A percentile compares a stretch with the other conserved stretches of the same genome.
Conservation (phyloP, 208 protist species). For the Trypanosoma brucei region DNA sequence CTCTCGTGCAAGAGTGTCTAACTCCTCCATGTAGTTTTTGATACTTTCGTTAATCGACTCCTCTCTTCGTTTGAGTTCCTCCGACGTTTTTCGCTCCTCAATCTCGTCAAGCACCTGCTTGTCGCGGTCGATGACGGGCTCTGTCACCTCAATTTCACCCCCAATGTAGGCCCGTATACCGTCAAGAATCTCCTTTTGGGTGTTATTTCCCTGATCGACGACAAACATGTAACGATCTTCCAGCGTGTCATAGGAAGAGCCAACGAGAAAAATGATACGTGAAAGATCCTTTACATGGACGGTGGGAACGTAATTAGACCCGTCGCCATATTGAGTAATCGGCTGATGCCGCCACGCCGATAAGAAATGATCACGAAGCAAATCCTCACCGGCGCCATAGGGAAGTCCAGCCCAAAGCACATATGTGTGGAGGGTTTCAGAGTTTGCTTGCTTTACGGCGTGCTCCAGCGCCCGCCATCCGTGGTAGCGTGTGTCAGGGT, state of each 20-base stretch:
- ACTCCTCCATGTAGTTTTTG: background rate
- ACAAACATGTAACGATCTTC: constrained; percentile 89
- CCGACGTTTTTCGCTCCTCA: background rate
- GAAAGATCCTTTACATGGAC: constrained; percentile 92
- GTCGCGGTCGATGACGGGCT: constrained; percentile 8
- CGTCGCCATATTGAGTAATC: constrained; percentile 72
- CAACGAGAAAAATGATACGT: constrained; percentile 60
- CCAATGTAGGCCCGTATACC: constrained; percentile 58
- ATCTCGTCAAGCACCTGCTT: constrained; percentile 1
- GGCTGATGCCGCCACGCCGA: constrained; percentile 68
- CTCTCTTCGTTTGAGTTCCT: background rate
- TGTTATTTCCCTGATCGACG: constrained; percentile 85
- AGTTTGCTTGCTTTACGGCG: constrained; percentile 79
- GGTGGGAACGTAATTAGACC: constrained; percentile 85
- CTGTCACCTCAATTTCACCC: constrained; percentile 31
- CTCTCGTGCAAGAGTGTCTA: background rate
- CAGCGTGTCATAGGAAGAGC: constrained; percentile 64
- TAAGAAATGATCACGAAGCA: constrained; percentile 57
- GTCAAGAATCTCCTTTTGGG: constrained; percentile 69
- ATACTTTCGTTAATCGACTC: background rate
- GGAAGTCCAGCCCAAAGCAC: constrained; percentile 86
- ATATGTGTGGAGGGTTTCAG: constrained; percentile 87
- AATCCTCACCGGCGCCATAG: constrained; percentile 83
- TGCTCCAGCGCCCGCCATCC: constrained; percentile 87
- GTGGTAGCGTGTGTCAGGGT: constrained; percentile 83